phyloP scores from a whole-genome alignment of 495 filamentous ascomycete genomes.

The Elaphomyces granulatus region DNA sequence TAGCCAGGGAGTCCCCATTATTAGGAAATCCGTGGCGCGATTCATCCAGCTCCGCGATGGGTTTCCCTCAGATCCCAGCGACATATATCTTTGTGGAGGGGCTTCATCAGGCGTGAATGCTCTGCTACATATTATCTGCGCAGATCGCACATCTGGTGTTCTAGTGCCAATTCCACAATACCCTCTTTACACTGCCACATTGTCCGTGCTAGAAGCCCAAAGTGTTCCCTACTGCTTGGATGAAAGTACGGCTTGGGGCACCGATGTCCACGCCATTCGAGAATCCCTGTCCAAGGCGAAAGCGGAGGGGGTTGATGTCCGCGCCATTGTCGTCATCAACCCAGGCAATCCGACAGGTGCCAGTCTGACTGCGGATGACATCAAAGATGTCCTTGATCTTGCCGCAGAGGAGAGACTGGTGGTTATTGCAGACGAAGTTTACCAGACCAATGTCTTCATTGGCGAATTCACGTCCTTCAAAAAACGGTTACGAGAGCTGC shows the following conservation, averaged over 20 bases:
- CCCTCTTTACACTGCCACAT: slow-evolving; percentile 90
- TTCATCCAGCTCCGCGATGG: slow-evolving; percentile 91
- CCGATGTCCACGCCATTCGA: slow-evolving; percentile 62
- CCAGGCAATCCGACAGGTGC: slow-evolving; percentile 95
- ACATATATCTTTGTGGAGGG: slow-evolving; percentile 78
- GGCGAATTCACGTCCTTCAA: slow-evolving; percentile 95
- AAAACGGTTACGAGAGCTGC: slow-evolving; percentile 68
- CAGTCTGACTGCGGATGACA: slow-evolving; percentile 60
- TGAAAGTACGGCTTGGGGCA: slow-evolving; percentile 74
- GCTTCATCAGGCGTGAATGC: slow-evolving; percentile 92
- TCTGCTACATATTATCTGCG: slow-evolving; percentile 77
- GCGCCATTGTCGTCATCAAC: slow-evolving; percentile 93
- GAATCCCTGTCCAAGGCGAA: slow-evolving; percentile 55
- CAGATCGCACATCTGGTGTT: slow-evolving; percentile 62
- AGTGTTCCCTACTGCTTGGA: slow-evolving; percentile 90
- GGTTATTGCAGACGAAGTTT: slow-evolving; percentile 89
- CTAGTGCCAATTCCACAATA: slow-evolving; percentile 96
- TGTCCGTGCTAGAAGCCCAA: slow-evolving; percentile 68
- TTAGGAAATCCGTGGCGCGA: slow-evolving; percentile 76
- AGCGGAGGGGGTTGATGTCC: slow-evolving; percentile 63
- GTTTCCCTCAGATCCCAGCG: slow-evolving; percentile 57
- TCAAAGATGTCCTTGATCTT: slow-evolving; percentile 66
- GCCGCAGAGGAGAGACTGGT: slow-evolving; percentile 79
- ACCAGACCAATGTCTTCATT: slow-evolving; percentile 95
- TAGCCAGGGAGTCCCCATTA: slow-evolving; percentile 71